A percentile compares a stretch with the other conserved stretches of the same genome.
These are phyloP conservation scores for Pyricularia grisea DNA, from an alignment of 2,329 filamentous ascomycete genomes.

Conservation along the genomic window DNA sequence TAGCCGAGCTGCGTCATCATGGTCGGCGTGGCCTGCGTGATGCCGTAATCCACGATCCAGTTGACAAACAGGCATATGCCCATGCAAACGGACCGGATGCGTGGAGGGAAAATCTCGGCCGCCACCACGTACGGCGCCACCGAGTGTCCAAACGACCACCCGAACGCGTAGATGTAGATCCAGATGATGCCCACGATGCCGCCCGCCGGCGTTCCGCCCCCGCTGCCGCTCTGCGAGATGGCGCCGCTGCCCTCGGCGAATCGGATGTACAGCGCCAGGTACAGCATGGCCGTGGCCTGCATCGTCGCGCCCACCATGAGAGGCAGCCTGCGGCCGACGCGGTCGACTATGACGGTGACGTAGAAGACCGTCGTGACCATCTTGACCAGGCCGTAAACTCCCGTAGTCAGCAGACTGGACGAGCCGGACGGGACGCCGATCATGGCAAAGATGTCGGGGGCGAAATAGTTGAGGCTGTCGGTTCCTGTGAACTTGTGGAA, in stretches of 20 bases:
- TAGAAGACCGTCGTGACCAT: slow-evolving; percentile 14
- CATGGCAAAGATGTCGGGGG: slow-evolving; percentile 27
- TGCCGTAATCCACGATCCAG: slow-evolving; percentile 21
- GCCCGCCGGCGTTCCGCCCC: background rate
- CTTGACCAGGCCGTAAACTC: slow-evolving; percentile 11
- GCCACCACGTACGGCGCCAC: slow-evolving; percentile 15
- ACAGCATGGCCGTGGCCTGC: slow-evolving; percentile 17
- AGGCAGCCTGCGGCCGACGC: slow-evolving; percentile 19
- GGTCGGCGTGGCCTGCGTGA: slow-evolving; percentile 19
- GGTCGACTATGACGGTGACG: slow-evolving; percentile 21
- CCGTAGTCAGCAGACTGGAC: slow-evolving; percentile 3
- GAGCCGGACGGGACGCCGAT: slow-evolving; percentile 24
- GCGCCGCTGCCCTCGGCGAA: slow-evolving; percentile 18
- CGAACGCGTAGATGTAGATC: slow-evolving; percentile 21
- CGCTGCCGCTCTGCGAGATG: background rate
- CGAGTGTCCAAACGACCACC: slow-evolving; percentile 15
- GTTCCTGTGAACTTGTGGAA: slow-evolving; percentile 32
- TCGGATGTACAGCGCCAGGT: slow-evolving; percentile 21
- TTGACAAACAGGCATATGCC: slow-evolving; percentile 16
- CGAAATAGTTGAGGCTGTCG: slow-evolving; percentile 30
- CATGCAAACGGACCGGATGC: slow-evolving; percentile 18
- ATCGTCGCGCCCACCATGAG: slow-evolving; percentile 15
- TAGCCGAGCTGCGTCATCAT: slow-evolving; percentile 27
- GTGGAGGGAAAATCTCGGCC: slow-evolving; percentile 20
- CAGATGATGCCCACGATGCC: slow-evolving; percentile 10